Conservation (phyloP, 2,329 filamentous ascomycete genomes). For the Aureobasidium sp. region DNA sequence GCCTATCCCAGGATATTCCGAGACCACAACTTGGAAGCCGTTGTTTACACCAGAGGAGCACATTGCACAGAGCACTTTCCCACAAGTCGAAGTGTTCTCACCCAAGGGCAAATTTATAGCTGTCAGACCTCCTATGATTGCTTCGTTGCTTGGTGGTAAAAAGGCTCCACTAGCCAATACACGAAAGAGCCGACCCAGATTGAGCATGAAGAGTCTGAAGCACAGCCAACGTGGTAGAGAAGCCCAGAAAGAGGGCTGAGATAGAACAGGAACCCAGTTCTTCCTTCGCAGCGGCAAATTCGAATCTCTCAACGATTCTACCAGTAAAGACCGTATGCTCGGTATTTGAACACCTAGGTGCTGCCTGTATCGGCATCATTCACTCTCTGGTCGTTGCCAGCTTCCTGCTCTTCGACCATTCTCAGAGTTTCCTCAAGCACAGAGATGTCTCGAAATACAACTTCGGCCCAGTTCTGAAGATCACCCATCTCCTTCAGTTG, state of each 20-base stretch:
- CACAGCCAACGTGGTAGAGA: constrained; percentile 11
- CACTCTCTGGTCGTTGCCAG: neutral
- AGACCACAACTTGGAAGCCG: neutral
- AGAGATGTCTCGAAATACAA: constrained; percentile 46
- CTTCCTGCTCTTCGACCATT: constrained; percentile 24
- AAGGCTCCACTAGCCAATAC: constrained; percentile 43
- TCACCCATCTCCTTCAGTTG: constrained; percentile 71
- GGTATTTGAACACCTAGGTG: neutral
- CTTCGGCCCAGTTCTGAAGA: constrained; percentile 81
- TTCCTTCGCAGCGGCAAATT: neutral
- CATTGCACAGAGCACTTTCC: constrained; percentile 39
- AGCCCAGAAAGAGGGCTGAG: constrained; percentile 2
- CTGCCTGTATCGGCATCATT: neutral
- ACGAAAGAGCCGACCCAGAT: constrained; percentile 50
- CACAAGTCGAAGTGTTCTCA: constrained; percentile 73
- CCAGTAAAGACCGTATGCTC: too few species aligned
- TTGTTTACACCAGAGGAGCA: neutral
- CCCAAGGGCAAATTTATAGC: constrained; percentile 77
- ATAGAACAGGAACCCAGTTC: too few species aligned
- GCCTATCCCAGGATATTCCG: neutral
- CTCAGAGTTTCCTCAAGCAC: constrained; percentile 30
- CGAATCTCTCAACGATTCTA: too few species aligned
- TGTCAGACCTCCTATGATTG: constrained; percentile 59
- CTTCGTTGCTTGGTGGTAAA: constrained; percentile 53
- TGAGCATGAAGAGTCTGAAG: constrained; percentile 44